Evolutionary conservation across 2,329 filamentous ascomycete species (phyloP).

Genomic region (Calonectria honghensis): DNA sequence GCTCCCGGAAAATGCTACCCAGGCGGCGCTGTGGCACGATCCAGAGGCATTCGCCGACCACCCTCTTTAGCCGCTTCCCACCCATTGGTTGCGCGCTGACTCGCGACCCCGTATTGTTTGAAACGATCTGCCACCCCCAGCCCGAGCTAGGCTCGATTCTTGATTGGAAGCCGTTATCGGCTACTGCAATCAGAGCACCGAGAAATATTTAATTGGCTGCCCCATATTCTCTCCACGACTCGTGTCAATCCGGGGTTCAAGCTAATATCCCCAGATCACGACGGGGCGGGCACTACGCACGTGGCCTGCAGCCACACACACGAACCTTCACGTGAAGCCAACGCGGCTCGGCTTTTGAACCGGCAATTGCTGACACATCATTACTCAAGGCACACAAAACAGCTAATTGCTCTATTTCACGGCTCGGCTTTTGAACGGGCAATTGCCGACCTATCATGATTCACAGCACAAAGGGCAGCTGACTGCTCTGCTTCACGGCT

Average conservation of each 20-base stretch:
- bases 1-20: background rate
- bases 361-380: too few relatives aligned
- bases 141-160: too few relatives aligned
- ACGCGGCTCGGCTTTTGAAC: background rate
- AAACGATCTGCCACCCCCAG: background rate
- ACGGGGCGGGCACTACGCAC: background rate
- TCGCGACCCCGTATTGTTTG: background rate
- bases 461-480: too few relatives aligned
- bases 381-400: too few relatives aligned
- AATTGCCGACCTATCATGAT: background rate
- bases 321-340: background rate
- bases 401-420: too few relatives aligned
- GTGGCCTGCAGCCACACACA: background rate
- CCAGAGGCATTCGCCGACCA: background rate
- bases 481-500: too few relatives aligned
- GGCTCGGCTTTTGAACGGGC: background rate
- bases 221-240: background rate
- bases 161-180: background rate
- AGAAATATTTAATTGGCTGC: slow-evolving; percentile 8
- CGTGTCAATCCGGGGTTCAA: slow-evolving; percentile 2
- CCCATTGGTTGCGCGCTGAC: background rate
- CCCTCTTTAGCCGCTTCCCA: background rate
- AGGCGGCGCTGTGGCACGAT: background rate
- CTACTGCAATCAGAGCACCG: background rate
- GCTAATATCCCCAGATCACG: background rate